Evolutionary conservation across 2,329 filamentous ascomycete genomes (phyloP).

Genomic region (Ophiostoma pallidulum): DNA sequence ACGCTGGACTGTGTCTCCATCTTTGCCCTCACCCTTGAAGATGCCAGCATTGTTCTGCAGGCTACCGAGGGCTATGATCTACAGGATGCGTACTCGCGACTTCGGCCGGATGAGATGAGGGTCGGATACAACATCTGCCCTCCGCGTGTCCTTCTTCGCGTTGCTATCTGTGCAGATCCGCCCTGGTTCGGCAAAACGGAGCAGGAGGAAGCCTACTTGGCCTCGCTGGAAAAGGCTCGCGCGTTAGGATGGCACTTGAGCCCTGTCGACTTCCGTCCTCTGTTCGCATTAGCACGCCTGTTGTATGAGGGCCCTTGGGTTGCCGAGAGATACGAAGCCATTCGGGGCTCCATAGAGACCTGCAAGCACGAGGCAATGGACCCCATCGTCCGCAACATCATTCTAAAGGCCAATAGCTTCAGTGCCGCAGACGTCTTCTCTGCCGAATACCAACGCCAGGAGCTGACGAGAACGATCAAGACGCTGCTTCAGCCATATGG

Average conservation of each 20-base stretch:
- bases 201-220: slow-evolving; percentile 33
- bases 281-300: slow-evolving; percentile 43
- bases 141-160: too few relatives aligned
- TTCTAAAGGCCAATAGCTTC: slow-evolving; percentile 30
- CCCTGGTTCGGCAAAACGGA: slow-evolving; percentile 24
- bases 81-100: too few relatives aligned
- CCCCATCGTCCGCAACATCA: slow-evolving; percentile 27
- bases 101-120: too few relatives aligned
- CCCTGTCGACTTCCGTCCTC: slow-evolving; percentile 37
- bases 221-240: slow-evolving; percentile 28
- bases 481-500: slow-evolving; percentile 29
- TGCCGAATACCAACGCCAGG: slow-evolving; percentile 28
- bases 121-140: too few relatives aligned
- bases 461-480: slow-evolving; percentile 34
- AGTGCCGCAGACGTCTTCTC: slow-evolving; percentile 38
- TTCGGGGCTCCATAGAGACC: slow-evolving; percentile 34
- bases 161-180: slow-evolving; percentile 32
- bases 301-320: slow-evolving; percentile 50
- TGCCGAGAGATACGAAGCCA: slow-evolving; percentile 46
- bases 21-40: too few relatives aligned
- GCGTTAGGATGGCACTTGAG: slow-evolving; percentile 31
- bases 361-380: slow-evolving; percentile 24
- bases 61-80: too few relatives aligned
- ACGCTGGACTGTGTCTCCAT: too few relatives aligned
- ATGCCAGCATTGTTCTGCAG: too few relatives aligned